Conservation (phyloP, 179 eudicot genomes). For the Heliamphora pulchella region DNA sequence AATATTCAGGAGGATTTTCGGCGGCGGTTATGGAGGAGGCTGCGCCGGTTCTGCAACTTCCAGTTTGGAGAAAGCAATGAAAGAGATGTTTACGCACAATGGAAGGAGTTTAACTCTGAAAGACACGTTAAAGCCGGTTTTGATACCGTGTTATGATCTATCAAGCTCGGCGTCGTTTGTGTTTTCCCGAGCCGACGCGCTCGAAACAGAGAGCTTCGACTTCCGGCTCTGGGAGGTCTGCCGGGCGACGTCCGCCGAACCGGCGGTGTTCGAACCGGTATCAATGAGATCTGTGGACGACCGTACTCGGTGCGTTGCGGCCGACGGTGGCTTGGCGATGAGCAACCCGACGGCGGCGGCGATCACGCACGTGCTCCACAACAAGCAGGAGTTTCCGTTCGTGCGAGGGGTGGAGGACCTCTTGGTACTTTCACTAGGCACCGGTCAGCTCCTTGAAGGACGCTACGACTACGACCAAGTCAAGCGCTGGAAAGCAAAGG, state of each 20-base stretch:
- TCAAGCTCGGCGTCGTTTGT: conserved; percentile 70
- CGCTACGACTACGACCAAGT: conserved; percentile 55
- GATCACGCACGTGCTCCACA: conserved; percentile 87
- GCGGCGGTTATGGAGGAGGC: conserved; percentile 18
- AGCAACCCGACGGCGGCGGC: conserved; percentile 87
- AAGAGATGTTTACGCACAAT: conserved; percentile 39
- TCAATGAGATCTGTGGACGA: conserved; percentile 57
- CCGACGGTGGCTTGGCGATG: conserved; percentile 75
- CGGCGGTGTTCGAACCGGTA: conserved; percentile 61
- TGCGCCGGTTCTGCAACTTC: conserved; percentile 21
- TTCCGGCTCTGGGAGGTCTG: conserved; percentile 79
- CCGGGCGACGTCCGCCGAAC: conserved; percentile 73
- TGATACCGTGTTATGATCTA: conserved; percentile 81
- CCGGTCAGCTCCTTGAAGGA: conserved; percentile 68
- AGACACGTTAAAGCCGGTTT: conserved; percentile 72
- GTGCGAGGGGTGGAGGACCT: conserved; percentile 91
- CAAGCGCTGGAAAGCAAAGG: conserved; percentile 60
- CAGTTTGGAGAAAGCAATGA: conserved; percentile 55
- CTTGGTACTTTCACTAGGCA: conserved; percentile 77
- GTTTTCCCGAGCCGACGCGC: conserved; percentile 84
- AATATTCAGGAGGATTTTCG: conserved; percentile 28
- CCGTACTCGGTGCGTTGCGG: conserved; percentile 57
- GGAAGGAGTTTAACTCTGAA: conserved; percentile 54
- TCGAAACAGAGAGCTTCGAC: conserved; percentile 68
- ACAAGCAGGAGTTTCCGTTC: conserved; percentile 87